A percentile compares a stretch with the other conserved stretches of the same genome.
These are phyloP conservation scores for Fraxinus sp. DNA, from an alignment of 305 asterid genomes.

Conservation along the genomic window DNA sequence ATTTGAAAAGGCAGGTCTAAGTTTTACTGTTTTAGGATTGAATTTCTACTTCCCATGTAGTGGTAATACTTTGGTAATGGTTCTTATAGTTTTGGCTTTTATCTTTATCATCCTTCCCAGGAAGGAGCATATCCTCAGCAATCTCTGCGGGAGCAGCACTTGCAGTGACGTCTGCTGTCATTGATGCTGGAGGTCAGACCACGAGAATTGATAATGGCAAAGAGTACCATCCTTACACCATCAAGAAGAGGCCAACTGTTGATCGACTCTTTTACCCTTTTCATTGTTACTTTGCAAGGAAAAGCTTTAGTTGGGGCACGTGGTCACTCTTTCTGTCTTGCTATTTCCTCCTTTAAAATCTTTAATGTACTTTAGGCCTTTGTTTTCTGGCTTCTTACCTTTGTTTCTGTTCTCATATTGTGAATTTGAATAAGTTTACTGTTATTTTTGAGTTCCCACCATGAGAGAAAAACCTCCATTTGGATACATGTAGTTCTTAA, in stretches of 20 bases:
- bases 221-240: conserved; percentile 81
- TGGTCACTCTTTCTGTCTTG: neutral
- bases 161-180: conserved; percentile 66
- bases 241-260: conserved; percentile 64
- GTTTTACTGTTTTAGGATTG: conserved; percentile 1
- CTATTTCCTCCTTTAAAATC: conserved; percentile 1
- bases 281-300: conserved; percentile 21
- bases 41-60: neutral
- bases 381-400: conserved; percentile 29
- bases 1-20: neutral
- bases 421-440: conserved; percentile 29
- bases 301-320: conserved; percentile 30
- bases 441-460: conserved; percentile 14
- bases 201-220: conserved; percentile 74
- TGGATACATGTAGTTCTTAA: conserved; percentile 12
- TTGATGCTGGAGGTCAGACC: conserved; percentile 81
- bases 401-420: conserved; percentile 24
- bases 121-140: conserved; percentile 78
- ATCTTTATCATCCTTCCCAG: conserved; percentile 34
- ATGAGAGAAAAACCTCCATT: conserved; percentile 22
- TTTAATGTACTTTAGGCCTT: conserved; percentile 22
- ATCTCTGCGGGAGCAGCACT: conserved; percentile 85
- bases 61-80: neutral
- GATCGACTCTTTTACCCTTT: neutral
- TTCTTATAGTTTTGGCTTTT: conserved; percentile 15